Evolutionary conservation across 768 basidiomycete genomes (phyloP).

Genomic region (Xerocomus spinulosus): DNA sequence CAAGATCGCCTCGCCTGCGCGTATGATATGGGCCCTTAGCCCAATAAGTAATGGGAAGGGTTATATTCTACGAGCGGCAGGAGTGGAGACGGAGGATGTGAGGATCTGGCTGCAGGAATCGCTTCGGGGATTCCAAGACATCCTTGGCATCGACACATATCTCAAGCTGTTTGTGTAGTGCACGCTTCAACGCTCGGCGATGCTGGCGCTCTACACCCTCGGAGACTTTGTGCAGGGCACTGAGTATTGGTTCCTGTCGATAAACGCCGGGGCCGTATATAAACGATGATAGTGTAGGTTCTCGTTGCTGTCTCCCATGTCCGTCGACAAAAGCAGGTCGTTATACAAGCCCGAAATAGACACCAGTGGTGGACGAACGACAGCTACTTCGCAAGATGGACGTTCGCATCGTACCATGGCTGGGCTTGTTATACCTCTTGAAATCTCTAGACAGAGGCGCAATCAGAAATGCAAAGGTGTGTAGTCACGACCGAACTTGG

Average conservation of each 20-base stretch:
- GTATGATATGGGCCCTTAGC: constrained; percentile 81
- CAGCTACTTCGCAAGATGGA: constrained; percentile 58
- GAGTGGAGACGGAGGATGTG: constrained; percentile 70
- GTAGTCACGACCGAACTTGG: constrained; percentile 3
- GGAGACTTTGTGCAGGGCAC: too few relatives aligned
- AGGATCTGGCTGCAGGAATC: constrained; percentile 61
- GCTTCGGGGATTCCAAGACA: constrained; percentile 45
- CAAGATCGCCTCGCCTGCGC: constrained; percentile 46
- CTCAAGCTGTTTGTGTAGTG: constrained; percentile 52
- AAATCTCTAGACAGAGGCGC: constrained; percentile 62
- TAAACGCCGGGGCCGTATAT: too few relatives aligned
- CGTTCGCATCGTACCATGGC: constrained; percentile 67
- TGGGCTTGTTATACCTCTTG: constrained; percentile 67
- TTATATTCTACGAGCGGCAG: constrained; percentile 70
- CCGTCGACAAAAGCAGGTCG: neutral
- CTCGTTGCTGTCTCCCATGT: neutral
- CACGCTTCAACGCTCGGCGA: neutral
- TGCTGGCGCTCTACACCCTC: neutral
- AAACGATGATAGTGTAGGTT: too few relatives aligned
- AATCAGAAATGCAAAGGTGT: constrained; percentile 72
- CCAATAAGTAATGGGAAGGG: constrained; percentile 43
- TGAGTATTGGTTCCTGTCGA: too few relatives aligned
- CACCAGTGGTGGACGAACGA: constrained; percentile 50
- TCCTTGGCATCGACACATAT: constrained; percentile 64
- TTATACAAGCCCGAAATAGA: constrained; percentile 50